phyloP scores from a whole-genome alignment of 352 stramenopile genomes.

The Phytopythium boreale region DNA sequence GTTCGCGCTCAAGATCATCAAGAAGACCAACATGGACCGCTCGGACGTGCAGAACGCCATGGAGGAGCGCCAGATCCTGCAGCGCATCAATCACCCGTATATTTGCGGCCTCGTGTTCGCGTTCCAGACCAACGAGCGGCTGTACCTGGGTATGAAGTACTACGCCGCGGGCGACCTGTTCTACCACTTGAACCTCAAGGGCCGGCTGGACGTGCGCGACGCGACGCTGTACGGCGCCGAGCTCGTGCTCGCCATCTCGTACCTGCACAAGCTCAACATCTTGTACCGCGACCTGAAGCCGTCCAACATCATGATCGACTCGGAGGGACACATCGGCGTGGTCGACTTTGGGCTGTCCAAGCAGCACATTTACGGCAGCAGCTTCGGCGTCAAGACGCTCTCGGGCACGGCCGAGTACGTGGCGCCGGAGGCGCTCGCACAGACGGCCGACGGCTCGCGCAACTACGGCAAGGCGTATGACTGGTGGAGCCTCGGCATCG shows the following conservation, averaged over 20 bases:
- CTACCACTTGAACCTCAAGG: slow-evolving; percentile 86
- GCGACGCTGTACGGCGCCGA: slow-evolving; percentile 80
- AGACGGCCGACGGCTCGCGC: slow-evolving; percentile 73
- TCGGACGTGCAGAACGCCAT: slow-evolving; percentile 84
- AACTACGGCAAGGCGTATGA: slow-evolving; percentile 89
- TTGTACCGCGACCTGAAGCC: slow-evolving; percentile 87
- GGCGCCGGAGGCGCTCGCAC: slow-evolving; percentile 75
- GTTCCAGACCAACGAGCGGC: slow-evolving; percentile 86
- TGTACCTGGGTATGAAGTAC: slow-evolving; percentile 91
- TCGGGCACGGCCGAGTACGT: slow-evolving; percentile 88
- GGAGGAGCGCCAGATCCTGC: slow-evolving; percentile 87
- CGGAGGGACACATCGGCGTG: slow-evolving; percentile 84
- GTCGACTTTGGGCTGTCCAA: slow-evolving; percentile 89
- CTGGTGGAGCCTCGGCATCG: slow-evolving; percentile 87
- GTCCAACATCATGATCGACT: slow-evolving; percentile 89
- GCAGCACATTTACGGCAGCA: slow-evolving; percentile 87
- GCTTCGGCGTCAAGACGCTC: slow-evolving; percentile 81
- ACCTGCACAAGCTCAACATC: slow-evolving; percentile 89
- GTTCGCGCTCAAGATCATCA: slow-evolving; percentile 90
- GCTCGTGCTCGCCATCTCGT: slow-evolving; percentile 86
- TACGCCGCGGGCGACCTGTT: slow-evolving; percentile 87
- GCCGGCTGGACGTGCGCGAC: slow-evolving; percentile 57
- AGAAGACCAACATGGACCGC: slow-evolving; percentile 87
- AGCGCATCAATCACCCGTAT: slow-evolving; percentile 87
- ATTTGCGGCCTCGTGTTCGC: slow-evolving; percentile 87